A percentile compares a stretch with the other conserved stretches of the same genome.
These are phyloP conservation scores for Hysterangium stoloniferum DNA, from an alignment of 768 basidiomycete species.

Conservation along the genomic window DNA sequence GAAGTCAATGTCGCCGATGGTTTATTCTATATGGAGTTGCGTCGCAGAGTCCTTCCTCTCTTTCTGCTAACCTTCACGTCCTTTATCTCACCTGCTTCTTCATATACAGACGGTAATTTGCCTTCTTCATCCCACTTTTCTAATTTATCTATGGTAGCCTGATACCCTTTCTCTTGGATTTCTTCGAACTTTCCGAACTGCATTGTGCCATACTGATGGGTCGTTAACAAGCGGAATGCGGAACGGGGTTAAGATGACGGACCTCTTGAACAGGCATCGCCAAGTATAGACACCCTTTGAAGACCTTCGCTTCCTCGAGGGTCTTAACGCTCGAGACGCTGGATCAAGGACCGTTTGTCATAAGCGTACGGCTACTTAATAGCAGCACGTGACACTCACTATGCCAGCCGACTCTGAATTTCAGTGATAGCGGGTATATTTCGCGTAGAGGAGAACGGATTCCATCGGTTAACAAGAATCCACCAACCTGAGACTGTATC, in stretches of 20 bases:
- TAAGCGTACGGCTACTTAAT: neutral
- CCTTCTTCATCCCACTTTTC: slow-evolving; percentile 79
- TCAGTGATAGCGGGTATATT: slow-evolving; percentile 85
- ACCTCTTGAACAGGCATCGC: slow-evolving; percentile 93
- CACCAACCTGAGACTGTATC: slow-evolving; percentile 96
- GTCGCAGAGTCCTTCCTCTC: slow-evolving; percentile 68
- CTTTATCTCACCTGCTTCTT: slow-evolving; percentile 44
- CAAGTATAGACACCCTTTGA: slow-evolving; percentile 85
- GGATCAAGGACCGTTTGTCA: neutral
- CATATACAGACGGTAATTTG: slow-evolving; percentile 64
- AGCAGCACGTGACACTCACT: slow-evolving; percentile 46
- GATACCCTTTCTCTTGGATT: slow-evolving; percentile 75
- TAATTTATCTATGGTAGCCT: slow-evolving; percentile 62
- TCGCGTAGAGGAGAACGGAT: slow-evolving; percentile 74
- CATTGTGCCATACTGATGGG: slow-evolving; percentile 73
- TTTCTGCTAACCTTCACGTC: slow-evolving; percentile 40
- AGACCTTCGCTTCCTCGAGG: slow-evolving; percentile 89
- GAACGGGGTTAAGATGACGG: slow-evolving; percentile 16
- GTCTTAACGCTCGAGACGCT: slow-evolving; percentile 96
- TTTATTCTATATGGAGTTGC: slow-evolving; percentile 65
- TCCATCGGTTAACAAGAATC: slow-evolving; percentile 88
- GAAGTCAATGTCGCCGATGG: too few relatives aligned
- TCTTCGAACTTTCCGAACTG: slow-evolving; percentile 88
- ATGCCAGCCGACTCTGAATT: slow-evolving; percentile 89
- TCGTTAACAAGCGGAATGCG: slow-evolving; percentile 6